phyloP scores from a whole-genome alignment of 495 filamentous ascomycete species.

The Pyrenula aspistea region DNA sequence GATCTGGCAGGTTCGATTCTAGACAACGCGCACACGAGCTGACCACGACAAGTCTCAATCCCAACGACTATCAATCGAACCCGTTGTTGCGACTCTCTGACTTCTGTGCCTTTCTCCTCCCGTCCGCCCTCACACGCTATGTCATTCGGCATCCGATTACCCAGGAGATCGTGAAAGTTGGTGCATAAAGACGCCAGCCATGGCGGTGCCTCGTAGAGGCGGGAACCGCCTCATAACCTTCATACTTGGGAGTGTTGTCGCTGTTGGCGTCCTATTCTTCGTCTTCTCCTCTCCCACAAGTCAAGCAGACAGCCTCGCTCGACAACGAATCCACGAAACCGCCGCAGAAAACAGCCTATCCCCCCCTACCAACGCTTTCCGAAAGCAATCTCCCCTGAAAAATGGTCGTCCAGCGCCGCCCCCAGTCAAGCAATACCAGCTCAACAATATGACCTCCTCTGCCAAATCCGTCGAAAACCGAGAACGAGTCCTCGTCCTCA shows the following conservation, averaged over 20 bases:
- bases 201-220: background rate
- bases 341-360: slow-evolving; percentile 65
- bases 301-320: slow-evolving; percentile 25
- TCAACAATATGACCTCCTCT: slow-evolving; percentile 85
- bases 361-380: slow-evolving; percentile 73
- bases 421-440: slow-evolving; percentile 86
- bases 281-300: slow-evolving; percentile 39
- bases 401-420: slow-evolving; percentile 53
- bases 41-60: too few relatives aligned
- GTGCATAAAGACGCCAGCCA: background rate
- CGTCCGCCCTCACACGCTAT: background rate
- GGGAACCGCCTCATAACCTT: slow-evolving; percentile 33
- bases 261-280: slow-evolving; percentile 55
- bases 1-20: too few relatives aligned
- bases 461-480: slow-evolving; percentile 57
- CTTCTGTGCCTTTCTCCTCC: too few relatives aligned
- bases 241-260: slow-evolving; percentile 44
- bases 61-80: too few relatives aligned
- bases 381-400: slow-evolving; percentile 45
- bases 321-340: slow-evolving; percentile 36
- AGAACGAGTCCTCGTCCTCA: slow-evolving; percentile 84
- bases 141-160: background rate
- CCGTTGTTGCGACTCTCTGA: too few relatives aligned
- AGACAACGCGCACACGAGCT: too few relatives aligned
- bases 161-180: background rate